A percentile compares a stretch with the other conserved stretches of the same genome.
These are phyloP conservation scores for Schizochytrium sp. DNA, from an alignment of 108 stramenopile species.

Conservation along the genomic window DNA sequence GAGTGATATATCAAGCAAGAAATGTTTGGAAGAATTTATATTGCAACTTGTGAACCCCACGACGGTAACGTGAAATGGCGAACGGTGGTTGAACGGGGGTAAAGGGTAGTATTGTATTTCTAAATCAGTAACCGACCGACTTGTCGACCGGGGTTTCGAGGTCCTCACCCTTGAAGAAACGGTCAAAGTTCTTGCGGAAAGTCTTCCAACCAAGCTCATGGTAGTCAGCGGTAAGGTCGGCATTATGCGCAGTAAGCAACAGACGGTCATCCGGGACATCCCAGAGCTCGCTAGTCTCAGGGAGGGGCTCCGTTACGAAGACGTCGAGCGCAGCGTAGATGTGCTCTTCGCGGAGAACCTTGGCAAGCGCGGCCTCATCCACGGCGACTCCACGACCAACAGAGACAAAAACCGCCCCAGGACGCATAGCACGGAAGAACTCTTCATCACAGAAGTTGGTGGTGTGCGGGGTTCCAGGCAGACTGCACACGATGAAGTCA, in stretches of 20 bases:
- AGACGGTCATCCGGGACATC: constrained; percentile 80
- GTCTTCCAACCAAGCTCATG: constrained; percentile 59
- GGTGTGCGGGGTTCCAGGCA: constrained; percentile 86
- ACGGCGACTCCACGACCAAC: constrained; percentile 88
- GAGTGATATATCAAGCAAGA: too few species aligned
- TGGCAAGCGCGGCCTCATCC: constrained; percentile 84
- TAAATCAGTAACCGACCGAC: neutral
- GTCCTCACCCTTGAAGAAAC: neutral
- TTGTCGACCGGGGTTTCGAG: constrained; percentile 30
- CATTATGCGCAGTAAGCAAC: constrained; percentile 83
- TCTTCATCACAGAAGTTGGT: constrained; percentile 79
- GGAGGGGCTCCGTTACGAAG: constrained; percentile 84
- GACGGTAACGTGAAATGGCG: too few species aligned
- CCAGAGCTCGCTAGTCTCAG: constrained; percentile 82
- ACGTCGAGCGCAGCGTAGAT: constrained; percentile 90
- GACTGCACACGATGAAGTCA: constrained; percentile 81
- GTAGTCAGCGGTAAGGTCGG: constrained; percentile 64
- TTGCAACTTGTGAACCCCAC: too few species aligned
- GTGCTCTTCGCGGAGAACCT: constrained; percentile 77
- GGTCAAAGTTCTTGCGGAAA: constrained; percentile 11
- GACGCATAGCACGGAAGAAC: constrained; percentile 78
- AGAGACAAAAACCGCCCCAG: constrained; percentile 85
- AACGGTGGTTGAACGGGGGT: neutral
- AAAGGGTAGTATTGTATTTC: neutral
- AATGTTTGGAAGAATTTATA: too few species aligned